Base-by-base conservation (phyloP, 73 alveolate species). In the Paramecium biaurelia region DNA sequence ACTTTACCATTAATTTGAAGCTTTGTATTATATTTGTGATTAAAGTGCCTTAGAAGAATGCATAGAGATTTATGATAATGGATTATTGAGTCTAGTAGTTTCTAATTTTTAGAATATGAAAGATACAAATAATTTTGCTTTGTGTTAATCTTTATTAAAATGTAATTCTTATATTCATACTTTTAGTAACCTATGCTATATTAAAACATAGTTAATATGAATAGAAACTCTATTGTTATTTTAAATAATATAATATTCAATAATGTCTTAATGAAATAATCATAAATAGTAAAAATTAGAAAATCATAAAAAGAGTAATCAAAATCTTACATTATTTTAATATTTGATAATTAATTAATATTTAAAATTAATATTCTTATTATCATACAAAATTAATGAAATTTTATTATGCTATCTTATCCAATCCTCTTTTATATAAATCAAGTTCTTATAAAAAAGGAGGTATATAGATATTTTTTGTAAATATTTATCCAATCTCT, bases 361-460 rank as follows among this genome's bases (percentile, higher is more conserved):
- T 15, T 53, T 15, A 47, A n/a, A n/a, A 47, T 53, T 53, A 18
- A n/a, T 53, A 53, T 53, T 53, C 68, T 53, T 53, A 38, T 38
- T 38, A 53, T 53, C 68, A 53, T 53, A 53, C 30, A 53, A 53
- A 53, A 53, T 53, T 53, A 53, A 96, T 86, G 59, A 89, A 94
- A 79, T 96, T 96, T 26, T 37, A 42, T 45, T 93, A 70, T 18
- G 99, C 97, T 24, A 96, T 95, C 28, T 84, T 88, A 87, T 96
- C 98, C 45, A 96, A 92, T 35, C 95, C 93, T 85, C 74, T 93
- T 76, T 67, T 85, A 85, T 96, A 96, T 59, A 57, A 57, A 30
- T 93, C 90, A 79, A 95, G 58, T 70, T 96, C 98, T 47, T 96
- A 92, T 95, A 96, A 76, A 92, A 96, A 96, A 30, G 57, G 45